Percentiles rank a stretch among this genome's conserved stretches.
Conservation (phyloP, 2,329 filamentous ascomycete genomes). For the Aspergillus sp. region DNA sequence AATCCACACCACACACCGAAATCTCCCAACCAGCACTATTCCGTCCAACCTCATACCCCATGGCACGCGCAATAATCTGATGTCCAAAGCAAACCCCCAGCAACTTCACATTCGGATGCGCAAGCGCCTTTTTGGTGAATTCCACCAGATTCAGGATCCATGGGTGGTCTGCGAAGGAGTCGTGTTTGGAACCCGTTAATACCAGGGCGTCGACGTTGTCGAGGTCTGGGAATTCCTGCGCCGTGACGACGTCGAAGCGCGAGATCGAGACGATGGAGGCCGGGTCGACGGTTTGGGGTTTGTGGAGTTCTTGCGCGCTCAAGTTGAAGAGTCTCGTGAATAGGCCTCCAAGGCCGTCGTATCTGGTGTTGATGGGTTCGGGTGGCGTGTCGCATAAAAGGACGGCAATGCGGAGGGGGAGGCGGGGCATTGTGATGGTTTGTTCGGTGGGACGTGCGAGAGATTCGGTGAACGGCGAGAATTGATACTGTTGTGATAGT, state of each 20-base stretch:
- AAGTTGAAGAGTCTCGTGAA: constrained; percentile 61
- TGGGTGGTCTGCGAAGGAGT: constrained; percentile 69
- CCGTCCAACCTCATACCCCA: constrained; percentile 66
- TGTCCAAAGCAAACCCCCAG: constrained; percentile 86
- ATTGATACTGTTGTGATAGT: no score
- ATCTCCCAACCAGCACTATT: constrained; percentile 76
- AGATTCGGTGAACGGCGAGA: no score
- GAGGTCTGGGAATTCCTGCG: constrained; percentile 68
- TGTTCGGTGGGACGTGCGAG: neutral
- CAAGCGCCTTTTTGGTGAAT: constrained; percentile 62
- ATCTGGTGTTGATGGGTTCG: constrained; percentile 61
- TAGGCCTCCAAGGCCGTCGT: constrained; percentile 70
- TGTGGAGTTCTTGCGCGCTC: constrained; percentile 50
- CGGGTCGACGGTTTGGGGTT: constrained; percentile 33
- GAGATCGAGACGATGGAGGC: constrained; percentile 56
- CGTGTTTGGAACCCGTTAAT: constrained; percentile 71
- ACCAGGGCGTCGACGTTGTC: constrained; percentile 78
- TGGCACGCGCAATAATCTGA: constrained; percentile 74
- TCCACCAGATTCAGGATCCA: constrained; percentile 77
- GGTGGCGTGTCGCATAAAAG: constrained; percentile 84
- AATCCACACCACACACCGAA: constrained; percentile 67
- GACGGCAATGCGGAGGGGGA: constrained; percentile 73
- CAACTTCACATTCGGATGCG: constrained; percentile 64
- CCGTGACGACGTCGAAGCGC: constrained; percentile 69
- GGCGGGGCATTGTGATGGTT: constrained; percentile 27